These are phyloP conservation scores for Leishmania gerbilli DNA, from an alignment of 208 protist species.

Conservation along the genomic window DNA sequence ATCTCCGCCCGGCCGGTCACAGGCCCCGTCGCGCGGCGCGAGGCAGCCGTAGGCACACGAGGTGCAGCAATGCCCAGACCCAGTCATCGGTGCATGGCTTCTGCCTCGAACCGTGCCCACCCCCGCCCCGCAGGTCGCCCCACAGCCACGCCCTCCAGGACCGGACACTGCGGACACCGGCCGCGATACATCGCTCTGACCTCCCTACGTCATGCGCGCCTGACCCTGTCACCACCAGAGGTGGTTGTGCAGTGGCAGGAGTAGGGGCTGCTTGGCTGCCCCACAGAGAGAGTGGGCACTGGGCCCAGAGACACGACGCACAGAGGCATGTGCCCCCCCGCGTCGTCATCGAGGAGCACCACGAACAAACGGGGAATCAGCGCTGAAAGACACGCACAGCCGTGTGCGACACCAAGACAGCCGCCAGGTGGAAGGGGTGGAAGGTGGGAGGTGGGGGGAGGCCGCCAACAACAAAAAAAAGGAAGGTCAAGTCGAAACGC, in stretches of 20 bases:
- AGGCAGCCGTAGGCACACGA: not conserved
- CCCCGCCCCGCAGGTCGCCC: not conserved
- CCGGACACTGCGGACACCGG: not conserved
- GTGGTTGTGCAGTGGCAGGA: not conserved
- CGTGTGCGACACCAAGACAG: not conserved
- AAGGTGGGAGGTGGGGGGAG: not conserved
- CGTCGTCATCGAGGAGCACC: not conserved
- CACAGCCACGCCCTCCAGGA: not conserved
- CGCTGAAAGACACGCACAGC: not conserved
- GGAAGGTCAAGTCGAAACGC: not conserved
- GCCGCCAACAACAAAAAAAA: slow-evolving; percentile 1
- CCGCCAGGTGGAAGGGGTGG: not conserved
- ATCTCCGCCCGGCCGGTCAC: not conserved
- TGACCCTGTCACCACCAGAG: not conserved
- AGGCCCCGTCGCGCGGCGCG: not conserved
- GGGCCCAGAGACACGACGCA: not conserved
- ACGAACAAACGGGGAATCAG: not conserved
- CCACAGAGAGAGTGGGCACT: not conserved
- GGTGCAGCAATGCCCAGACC: not conserved
- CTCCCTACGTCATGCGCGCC: not conserved
- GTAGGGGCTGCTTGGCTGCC: not conserved
- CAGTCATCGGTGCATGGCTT: not conserved
- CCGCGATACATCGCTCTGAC: not conserved
- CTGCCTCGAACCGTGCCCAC: not conserved
- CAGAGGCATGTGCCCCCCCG: not conserved